phyloP scores from a whole-genome alignment of 495 filamentous ascomycete species.

The Podospora conica region DNA sequence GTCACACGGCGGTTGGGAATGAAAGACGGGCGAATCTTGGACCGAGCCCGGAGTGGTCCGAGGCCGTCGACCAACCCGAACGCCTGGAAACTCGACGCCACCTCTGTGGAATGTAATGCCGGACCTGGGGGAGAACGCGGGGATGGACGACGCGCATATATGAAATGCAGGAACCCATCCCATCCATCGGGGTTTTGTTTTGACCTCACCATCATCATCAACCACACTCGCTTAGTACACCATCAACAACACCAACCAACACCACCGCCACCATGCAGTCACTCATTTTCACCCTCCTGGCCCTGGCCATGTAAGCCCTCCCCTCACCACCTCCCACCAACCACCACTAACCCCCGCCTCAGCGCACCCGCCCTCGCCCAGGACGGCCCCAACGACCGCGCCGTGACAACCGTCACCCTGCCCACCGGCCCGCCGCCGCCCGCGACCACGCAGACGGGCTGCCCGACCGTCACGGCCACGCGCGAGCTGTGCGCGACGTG shows the following conservation, averaged over 20 bases:
- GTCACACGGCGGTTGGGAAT: neutral
- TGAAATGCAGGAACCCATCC: conserved; percentile 4
- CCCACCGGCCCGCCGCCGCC: neutral
- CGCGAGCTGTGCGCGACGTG: conserved; percentile 23
- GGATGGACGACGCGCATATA: conserved; percentile 4
- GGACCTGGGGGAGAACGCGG: neutral
- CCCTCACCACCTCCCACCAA: neutral
- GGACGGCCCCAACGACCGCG: neutral
- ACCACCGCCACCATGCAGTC: neutral
- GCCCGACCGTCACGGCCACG: conserved; percentile 21
- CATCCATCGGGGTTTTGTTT: neutral
- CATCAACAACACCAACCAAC: neutral
- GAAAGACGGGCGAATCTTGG: neutral
- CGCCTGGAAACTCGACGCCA: neutral
- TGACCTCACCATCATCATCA: neutral
- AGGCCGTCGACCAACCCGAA: neutral
- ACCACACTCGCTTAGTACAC: neutral
- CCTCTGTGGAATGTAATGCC: neutral
- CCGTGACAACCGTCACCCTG: neutral
- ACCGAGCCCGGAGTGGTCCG: neutral
- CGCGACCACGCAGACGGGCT: conserved; percentile 11
- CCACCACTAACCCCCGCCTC: neutral
- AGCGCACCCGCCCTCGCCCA: neutral
- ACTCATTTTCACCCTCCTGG: neutral
- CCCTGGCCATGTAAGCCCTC: neutral